Percentiles rank a stretch among this genome's conserved stretches.
Conservation (phyloP, 2,329 filamentous ascomycete genomes). For the Colletotrichum lentis region DNA sequence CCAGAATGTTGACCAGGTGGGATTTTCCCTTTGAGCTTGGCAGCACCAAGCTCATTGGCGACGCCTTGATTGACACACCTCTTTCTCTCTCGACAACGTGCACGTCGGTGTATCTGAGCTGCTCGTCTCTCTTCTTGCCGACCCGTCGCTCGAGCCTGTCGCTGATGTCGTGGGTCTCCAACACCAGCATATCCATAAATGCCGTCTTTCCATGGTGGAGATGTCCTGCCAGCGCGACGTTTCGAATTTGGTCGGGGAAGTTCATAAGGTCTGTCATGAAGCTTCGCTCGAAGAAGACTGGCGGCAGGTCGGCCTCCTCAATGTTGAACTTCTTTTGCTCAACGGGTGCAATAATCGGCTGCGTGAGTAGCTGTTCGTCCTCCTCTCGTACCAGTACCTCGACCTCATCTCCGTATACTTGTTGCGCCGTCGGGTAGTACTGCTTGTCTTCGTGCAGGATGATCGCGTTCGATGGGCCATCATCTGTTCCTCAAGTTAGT, state of each 20-base stretch:
- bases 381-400: conserved; percentile 97
- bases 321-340: conserved; percentile 96
- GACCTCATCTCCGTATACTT: conserved; percentile 93
- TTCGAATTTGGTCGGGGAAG: conserved; percentile 92
- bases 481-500: conserved; percentile 43
- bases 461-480: conserved; percentile 94
- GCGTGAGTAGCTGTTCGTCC: conserved; percentile 89
- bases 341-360: conserved; percentile 93
- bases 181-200: conserved; percentile 97
- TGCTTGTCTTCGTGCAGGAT: conserved; percentile 99
- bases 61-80: conserved; percentile 89
- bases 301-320: conserved; percentile 88
- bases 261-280: conserved; percentile 98
- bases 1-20: conserved; percentile 91
- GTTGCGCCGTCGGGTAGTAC: conserved; percentile 97
- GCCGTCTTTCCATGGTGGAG: conserved; percentile 98
- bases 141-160: conserved; percentile 81
- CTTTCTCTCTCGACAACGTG: conserved; percentile 89
- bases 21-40: conserved; percentile 92
- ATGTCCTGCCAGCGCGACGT: conserved; percentile 90
- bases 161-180: conserved; percentile 90
- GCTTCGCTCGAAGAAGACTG: conserved; percentile 84
- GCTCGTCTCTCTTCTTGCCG: conserved; percentile 84
- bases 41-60: conserved; percentile 92
- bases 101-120: conserved; percentile 93